phyloP scores from a whole-genome alignment of 1,139 yeast species.

The Casaregolazyma suthepensis region DNA sequence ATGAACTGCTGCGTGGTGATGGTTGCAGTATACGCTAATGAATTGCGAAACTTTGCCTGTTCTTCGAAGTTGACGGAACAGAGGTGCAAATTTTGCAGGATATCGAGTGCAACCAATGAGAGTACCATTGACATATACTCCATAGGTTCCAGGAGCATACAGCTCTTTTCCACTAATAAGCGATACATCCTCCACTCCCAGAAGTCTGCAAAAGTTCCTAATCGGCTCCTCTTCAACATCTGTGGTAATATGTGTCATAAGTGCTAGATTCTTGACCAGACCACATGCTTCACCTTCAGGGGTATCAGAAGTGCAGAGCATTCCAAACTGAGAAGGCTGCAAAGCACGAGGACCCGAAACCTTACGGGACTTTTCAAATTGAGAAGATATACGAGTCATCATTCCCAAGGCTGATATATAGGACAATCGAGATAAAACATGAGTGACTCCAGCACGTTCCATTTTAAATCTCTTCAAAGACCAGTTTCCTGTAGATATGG shows the following conservation, averaged over 20 bases:
- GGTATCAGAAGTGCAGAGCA: conserved; percentile 98
- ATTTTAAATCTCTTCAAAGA: conserved; percentile 96
- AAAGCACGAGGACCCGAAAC: conserved; percentile 99
- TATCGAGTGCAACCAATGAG: conserved; percentile 82
- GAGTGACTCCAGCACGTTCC: conserved; percentile 99
- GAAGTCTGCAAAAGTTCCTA: conserved; percentile 61
- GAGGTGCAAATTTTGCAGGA: conserved; percentile 72
- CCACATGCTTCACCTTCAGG: conserved; percentile 99
- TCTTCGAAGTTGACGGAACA: conserved; percentile 77
- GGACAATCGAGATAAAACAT: conserved; percentile 82
- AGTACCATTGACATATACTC: conserved; percentile 90
- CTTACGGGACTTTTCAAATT: conserved; percentile 94
- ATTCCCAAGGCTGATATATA: conserved; percentile 95
- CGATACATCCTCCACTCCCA: conserved; percentile 86
- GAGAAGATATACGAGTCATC: conserved; percentile 99
- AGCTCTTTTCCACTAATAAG: conserved; percentile 78
- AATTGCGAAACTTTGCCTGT: conserved; percentile 83
- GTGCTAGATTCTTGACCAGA: conserved; percentile 87
- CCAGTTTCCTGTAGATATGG: conserved; percentile 99
- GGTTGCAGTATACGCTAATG: conserved; percentile 82
- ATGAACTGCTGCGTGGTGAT: conserved; percentile 88
- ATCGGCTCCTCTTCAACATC: conserved; percentile 96
- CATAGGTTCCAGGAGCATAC: conserved; percentile 70
- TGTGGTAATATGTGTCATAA: conserved; percentile 98
- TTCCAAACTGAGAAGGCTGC: conserved; percentile 98